Base-by-base conservation (phyloP, 306 rosid species). In the Spatholobus suberectus region DNA sequence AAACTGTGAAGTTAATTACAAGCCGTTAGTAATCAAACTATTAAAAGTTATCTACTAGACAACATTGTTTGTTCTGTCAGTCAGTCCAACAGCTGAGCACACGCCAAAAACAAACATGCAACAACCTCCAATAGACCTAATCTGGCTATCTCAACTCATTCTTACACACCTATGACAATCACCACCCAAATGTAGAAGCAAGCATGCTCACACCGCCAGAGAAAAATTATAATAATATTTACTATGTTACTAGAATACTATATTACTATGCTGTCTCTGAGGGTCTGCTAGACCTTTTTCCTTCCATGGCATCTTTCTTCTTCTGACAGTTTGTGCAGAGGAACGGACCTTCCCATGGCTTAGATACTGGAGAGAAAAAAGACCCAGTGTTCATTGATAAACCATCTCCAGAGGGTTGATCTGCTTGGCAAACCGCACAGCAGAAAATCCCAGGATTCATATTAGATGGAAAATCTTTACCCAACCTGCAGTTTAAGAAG, bases 271-370 rank as follows among this genome's bases (percentile, higher is more conserved):
- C 79, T 26, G 79, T 82, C 83, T 90, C 77, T 32, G 86, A 87
- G 35, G 92, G 90, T 71, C 51, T 84, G 90, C 85, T 81, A 5
- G 91, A 81, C 87, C 94, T 88, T 83, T 92, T 94, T 49, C 97
- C 98, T 92, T 94, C 98, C 95, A 92, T 92, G 76, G 97, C 98
- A 40, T 93, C 98, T 87, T 88, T 93, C 92, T 91, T 93, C 83
- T 70, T 91, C 67, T 87, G 84, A 87, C 96, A 93, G 59, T 69
- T 87, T 14, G 91, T 14, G 47, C 98, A 93, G 88, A 93, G 96
- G 85, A 93, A 90, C 27, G 92, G 97, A 17, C 98, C 97, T 86
- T 92, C 97, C 93, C 91, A 89, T 20, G 94, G 90, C 81, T 89
- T 90, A 3, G 98, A 91, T 43, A 90, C 86, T 2, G 90, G 89